Percentiles rank a stretch among this genome's conserved stretches.
Evolutionary conservation across 2,329 filamentous ascomycete species (phyloP).

Genomic region (Aspergillus aculeatinus): DNA sequence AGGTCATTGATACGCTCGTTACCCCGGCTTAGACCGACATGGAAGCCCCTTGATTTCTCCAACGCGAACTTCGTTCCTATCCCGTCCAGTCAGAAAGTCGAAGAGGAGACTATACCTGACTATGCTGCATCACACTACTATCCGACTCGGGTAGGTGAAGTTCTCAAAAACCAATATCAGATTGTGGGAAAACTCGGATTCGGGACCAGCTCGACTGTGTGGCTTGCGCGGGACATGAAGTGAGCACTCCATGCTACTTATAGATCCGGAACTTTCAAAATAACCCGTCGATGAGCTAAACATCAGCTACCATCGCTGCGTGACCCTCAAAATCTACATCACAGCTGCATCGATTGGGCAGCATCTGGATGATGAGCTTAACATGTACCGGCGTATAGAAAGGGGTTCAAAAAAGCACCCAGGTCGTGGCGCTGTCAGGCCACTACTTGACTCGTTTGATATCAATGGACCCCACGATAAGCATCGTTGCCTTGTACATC

Average conservation of each 20-base stretch:
- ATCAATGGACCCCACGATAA: slow-evolving; percentile 29
- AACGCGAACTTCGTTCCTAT: slow-evolving; percentile 30
- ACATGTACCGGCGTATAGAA: slow-evolving; percentile 46
- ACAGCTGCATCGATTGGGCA: slow-evolving; percentile 28
- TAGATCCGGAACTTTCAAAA: neutral
- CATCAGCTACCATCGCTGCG: too few relatives aligned
- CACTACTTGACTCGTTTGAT: slow-evolving; percentile 36
- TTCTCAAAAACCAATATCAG: slow-evolving; percentile 32
- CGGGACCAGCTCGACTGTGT: slow-evolving; percentile 37
- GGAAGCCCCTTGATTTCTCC: slow-evolving; percentile 34
- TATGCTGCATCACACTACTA: slow-evolving; percentile 30
- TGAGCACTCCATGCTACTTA: slow-evolving; percentile 12
- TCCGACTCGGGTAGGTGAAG: slow-evolving; percentile 32
- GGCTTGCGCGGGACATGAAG: slow-evolving; percentile 39
- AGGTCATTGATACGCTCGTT: too few relatives aligned
- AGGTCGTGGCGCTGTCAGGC: slow-evolving; percentile 31
- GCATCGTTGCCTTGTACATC: slow-evolving; percentile 41
- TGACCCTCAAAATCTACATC: slow-evolving; percentile 32
- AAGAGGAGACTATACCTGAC: slow-evolving; percentile 34
- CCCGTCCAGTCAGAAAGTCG: slow-evolving; percentile 25
- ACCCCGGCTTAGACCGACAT: slow-evolving; percentile 25
- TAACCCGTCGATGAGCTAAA: too few relatives aligned
- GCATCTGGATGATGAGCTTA: slow-evolving; percentile 40
- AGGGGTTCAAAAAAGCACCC: slow-evolving; percentile 24
- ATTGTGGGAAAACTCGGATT: slow-evolving; percentile 39